Conservation (phyloP, 352 stramenopile genomes). For the Thalassiosira oceanica region DNA sequence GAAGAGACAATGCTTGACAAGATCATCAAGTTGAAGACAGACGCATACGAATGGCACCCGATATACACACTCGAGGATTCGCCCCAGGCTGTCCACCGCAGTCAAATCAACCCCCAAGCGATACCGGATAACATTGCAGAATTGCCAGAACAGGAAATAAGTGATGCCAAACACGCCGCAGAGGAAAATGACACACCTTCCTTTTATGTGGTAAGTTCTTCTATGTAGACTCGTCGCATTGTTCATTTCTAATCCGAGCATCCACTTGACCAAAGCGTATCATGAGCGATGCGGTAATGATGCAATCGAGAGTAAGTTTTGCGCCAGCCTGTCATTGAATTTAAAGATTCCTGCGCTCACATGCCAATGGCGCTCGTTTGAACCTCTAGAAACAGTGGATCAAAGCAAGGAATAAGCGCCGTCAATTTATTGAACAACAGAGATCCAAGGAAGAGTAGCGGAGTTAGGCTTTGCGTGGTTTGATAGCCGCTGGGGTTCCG, state of each 20-base stretch:
- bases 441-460: too few relatives aligned
- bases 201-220: too few relatives aligned
- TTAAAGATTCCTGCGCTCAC: too few relatives aligned
- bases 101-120: constrained; percentile 43
- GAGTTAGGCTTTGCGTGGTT: too few relatives aligned
- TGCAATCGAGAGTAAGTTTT: constrained; percentile 52
- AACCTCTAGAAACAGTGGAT: too few relatives aligned
- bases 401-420: too few relatives aligned
- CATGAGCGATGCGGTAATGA: constrained; percentile 69
- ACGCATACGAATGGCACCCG: constrained; percentile 72
- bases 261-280: too few relatives aligned
- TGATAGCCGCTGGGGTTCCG: too few relatives aligned
- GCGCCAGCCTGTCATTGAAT: constrained; percentile 10
- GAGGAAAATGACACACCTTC: constrained; percentile 13
- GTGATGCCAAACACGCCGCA: constrained; percentile 15
- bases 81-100: constrained; percentile 37
- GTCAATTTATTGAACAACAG: too few relatives aligned
- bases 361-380: too few relatives aligned
- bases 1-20: constrained; percentile 21
- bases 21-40: constrained; percentile 29
- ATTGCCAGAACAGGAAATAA: constrained; percentile 40
- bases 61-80: constrained; percentile 31
- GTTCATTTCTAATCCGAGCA: too few relatives aligned
- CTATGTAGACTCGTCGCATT: too few relatives aligned
- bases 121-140: constrained; percentile 47